A percentile compares a stretch with the other conserved stretches of the same genome.
phyloP scores from a whole-genome alignment of 2,329 filamentous ascomycete genomes.

The Penicillium decumbens region DNA sequence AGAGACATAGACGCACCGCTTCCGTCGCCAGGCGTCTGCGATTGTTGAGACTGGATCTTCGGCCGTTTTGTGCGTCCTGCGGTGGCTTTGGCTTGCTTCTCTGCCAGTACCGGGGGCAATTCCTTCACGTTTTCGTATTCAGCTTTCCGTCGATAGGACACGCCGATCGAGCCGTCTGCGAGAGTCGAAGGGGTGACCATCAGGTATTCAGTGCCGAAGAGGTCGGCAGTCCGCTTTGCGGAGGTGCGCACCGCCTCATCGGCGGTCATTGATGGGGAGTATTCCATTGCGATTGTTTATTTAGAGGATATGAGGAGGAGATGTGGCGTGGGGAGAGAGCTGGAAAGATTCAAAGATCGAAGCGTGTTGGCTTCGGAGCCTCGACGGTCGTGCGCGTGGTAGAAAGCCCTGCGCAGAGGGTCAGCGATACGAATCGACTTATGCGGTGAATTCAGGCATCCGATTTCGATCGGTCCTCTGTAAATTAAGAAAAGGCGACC shows the following conservation, averaged over 20 bases:
- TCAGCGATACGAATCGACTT: neutral
- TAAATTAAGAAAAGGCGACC: neutral
- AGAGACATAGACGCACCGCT: constrained; percentile 55
- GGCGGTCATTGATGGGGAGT: constrained; percentile 26
- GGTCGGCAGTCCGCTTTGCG: constrained; percentile 44
- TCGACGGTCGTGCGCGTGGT: constrained; percentile 13
- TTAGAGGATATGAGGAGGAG: neutral
- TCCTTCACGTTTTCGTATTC: constrained; percentile 77
- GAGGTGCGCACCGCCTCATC: constrained; percentile 41
- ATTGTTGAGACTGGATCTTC: constrained; percentile 45
- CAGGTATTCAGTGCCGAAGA: constrained; percentile 47
- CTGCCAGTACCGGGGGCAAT: constrained; percentile 70
- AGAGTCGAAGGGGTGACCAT: constrained; percentile 44
- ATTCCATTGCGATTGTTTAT: constrained; percentile 27
- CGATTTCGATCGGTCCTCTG: neutral
- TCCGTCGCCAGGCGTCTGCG: constrained; percentile 49
- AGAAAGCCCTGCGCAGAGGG: constrained; percentile 16
- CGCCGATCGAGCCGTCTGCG: constrained; percentile 39
- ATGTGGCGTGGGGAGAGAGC: neutral
- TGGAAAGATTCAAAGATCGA: constrained; percentile 3
- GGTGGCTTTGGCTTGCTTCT: constrained; percentile 68
- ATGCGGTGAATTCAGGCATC: neutral
- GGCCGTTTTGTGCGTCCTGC: constrained; percentile 60
- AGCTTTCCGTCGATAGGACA: constrained; percentile 44
- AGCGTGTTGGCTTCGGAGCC: constrained; percentile 7